A percentile compares a stretch with the other conserved stretches of the same genome.
Evolutionary conservation across 75 land plant genomes (phyloP).

Genomic region (Sequoiadendron giganteum): DNA sequence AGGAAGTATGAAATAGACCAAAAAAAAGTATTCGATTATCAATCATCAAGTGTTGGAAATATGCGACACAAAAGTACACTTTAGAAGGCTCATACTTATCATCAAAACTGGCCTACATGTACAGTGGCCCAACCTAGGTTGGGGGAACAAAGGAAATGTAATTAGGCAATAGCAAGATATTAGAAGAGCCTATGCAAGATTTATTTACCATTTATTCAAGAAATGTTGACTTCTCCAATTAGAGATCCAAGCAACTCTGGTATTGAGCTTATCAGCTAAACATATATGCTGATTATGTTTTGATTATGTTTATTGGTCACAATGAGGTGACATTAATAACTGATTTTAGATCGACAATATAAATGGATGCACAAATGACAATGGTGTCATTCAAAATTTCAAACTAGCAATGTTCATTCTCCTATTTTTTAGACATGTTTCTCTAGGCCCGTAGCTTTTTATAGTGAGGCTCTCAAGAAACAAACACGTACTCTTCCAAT

Average conservation of each 20-base stretch:
- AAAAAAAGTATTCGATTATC: neutral
- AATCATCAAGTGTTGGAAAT: neutral
- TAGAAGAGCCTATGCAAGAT: neutral
- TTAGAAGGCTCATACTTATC: neutral
- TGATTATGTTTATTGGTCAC: no score
- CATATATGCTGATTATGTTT: no score
- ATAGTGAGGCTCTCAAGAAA: neutral
- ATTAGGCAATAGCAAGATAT: neutral
- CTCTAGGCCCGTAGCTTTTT: neutral
- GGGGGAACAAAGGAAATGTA: neutral
- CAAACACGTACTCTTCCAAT: neutral
- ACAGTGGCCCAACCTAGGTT: neutral
- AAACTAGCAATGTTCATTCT: neutral
- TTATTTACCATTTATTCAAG: neutral
- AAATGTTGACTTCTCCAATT: neutral
- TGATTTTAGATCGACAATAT: no score
- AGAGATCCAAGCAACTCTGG: neutral
- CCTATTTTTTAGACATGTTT: neutral
- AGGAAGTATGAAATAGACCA: neutral
- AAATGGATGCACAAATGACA: no score
- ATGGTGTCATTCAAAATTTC: neutral
- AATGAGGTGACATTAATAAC: no score
- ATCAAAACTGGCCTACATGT: neutral
- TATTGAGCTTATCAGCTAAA: no score
- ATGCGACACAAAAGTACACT: neutral